phyloP scores from a whole-genome alignment of 164 flowering plant species.

The Aristolochia californica region DNA sequence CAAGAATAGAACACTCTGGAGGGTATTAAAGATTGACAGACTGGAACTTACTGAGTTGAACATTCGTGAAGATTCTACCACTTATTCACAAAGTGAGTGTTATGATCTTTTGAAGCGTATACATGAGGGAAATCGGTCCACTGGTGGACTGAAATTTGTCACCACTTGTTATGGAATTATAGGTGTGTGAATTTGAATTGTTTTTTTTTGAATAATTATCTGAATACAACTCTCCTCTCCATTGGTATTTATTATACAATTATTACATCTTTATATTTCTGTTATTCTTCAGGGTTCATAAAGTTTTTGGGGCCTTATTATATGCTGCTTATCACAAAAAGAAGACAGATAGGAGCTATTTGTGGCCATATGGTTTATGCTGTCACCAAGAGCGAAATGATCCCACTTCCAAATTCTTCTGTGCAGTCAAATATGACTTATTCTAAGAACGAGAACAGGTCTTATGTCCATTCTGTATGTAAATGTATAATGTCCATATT shows the following conservation, averaged over 20 bases:
- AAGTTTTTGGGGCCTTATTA: constrained; percentile 94
- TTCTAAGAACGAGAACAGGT: constrained; percentile 97
- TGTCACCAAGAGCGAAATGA: constrained; percentile 72
- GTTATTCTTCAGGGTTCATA: constrained; percentile 52
- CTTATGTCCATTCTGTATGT: constrained; percentile 72
- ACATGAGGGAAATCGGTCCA: constrained; percentile 73
- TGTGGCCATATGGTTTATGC: constrained; percentile 83
- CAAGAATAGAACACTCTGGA: constrained; percentile 58
- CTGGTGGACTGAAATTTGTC: constrained; percentile 86
- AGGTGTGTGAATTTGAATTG: constrained; percentile 36
- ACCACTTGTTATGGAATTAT: constrained; percentile 83
- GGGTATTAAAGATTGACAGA: constrained; percentile 85
- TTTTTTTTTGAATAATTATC: neutral
- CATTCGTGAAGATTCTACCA: constrained; percentile 64
- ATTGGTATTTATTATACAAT: neutral
- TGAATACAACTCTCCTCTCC: neutral
- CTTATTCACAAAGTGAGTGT: constrained; percentile 67
- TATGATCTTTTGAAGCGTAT: constrained; percentile 60
- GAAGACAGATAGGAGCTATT: constrained; percentile 79
- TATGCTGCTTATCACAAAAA: constrained; percentile 89
- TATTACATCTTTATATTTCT: neutral
- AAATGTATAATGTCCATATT: constrained; percentile 50
- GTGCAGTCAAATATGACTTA: constrained; percentile 51
- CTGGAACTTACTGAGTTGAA: constrained; percentile 61
- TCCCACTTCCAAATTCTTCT: constrained; percentile 62